Evolutionary conservation across 2,329 filamentous ascomycete genomes (phyloP), one percentile per base, ranked within the genome.

Genomic region (Pseudogymnoascus sp.): DNA sequence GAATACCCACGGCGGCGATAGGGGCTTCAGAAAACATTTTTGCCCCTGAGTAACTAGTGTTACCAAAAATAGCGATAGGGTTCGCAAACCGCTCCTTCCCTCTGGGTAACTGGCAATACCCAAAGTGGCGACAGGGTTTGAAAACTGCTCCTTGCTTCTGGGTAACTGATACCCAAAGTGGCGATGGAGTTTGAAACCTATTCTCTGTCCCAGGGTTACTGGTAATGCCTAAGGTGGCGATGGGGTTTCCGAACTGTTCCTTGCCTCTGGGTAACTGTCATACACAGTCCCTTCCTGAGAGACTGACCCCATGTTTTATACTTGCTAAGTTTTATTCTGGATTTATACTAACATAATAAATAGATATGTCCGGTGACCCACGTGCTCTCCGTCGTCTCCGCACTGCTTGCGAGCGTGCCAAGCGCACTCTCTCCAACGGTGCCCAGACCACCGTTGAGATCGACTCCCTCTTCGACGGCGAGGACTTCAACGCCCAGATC

Each of bases 351-450:
- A 57, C 25, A 34, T 7, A 7, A 8, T 19, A 8, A 25, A 51
- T 57, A 57, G 48, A 93, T 74, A 83, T 96, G 69, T 88, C 85
- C 66, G 84, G 85, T 70, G 95, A 98, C 77, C 81, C 95, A 71
- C 91, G 95, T 81, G 95, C 95, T 69, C 90, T 99, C 69, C 91
- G 95, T 78, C 89, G 95, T 84, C 90, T 99, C 75, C 87, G 95
- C 74, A 98, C 95, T 75, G 93, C 93, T 81, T 98, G 95, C 81
- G 95, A 99, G 85, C 93, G 95, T 86, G 95, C 95, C 81, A 99
- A 99, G 92, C 90, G 95, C 82, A 98, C 95, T 69, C 87, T 98
- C 63, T 98, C 95, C 78, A 96, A 92, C 81, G 93, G 92, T 79
- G 93, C 95, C 67, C 93, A 97, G 83, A 96, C 95, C 75, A 96